Base-by-base conservation (phyloP, 2,329 filamentous ascomycete genomes). In the Pseudopyrenochaeta lycopersici region DNA sequence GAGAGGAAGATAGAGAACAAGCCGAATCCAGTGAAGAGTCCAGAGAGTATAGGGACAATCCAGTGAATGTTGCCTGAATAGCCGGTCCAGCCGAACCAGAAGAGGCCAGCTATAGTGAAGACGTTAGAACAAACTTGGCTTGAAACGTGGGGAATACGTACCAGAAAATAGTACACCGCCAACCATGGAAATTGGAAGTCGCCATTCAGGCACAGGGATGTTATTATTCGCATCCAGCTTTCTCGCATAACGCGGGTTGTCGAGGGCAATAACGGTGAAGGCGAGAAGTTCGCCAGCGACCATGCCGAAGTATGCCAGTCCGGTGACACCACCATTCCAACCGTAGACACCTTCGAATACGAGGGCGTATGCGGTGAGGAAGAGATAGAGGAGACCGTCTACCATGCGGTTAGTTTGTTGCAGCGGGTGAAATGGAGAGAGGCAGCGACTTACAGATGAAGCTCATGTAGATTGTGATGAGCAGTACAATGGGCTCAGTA, bases 221-320 rank as follows among this genome's bases (percentile, higher is more conserved):
- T 81, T 80, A 63, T 78, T 76, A 68, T 81, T 81, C 11, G 77
- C 76, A 12, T 68, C 66, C 14, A 81, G 68, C 49, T 74, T 74
- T 36, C 56, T 59, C 66, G 85, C 83, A 74, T 94, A 94, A 72
- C 81, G 80, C 20, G 86, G 85, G 73, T 91, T 85, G 66, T 84
- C 82, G 33, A 85, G 65, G 46, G 90, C 78, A 57, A 94, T 87
- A 41, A 82, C 81, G 7, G 80, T 54, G 43, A 89, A 90, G 0
- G 89, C 90, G 48, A 91, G 76, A 14, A 94, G 56, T 70, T 92
- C 85, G 41, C 91, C 91, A 7, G 81, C 66, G 46, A 95, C 85
- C 88, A 97, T 91, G 49, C 92, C 92, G 65, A 97, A 91, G 74
- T 92, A 96, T 4, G 91, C 87, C 4, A 97, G 82, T 1, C 92